Evolutionary conservation across 202 grass and related monocot species (phyloP).

Genomic region (Elaeis oleifera): DNA sequence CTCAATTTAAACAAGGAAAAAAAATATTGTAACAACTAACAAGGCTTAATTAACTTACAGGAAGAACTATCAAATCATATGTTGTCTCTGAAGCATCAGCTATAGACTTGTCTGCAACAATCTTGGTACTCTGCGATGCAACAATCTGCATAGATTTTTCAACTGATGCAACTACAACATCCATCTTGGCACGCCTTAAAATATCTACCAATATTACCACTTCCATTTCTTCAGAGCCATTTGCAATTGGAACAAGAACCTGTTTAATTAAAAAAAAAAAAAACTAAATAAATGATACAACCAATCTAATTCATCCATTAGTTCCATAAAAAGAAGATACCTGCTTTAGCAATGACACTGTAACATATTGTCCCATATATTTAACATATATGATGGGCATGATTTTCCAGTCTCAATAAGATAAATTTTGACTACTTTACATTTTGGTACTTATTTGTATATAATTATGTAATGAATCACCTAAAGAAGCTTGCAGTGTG

Average conservation of each 20-base stretch:
- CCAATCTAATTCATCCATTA: constrained; percentile 7
- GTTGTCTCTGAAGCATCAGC: constrained; percentile 40
- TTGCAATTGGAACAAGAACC: constrained; percentile 87
- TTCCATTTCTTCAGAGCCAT: constrained; percentile 92
- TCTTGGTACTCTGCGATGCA: constrained; percentile 57
- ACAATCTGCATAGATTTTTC: constrained; percentile 52
- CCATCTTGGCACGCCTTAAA: constrained; percentile 73
- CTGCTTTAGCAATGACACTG: neutral
- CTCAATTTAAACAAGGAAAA: too few species aligned
- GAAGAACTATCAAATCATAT: constrained; percentile 93
- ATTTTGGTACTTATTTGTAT: neutral
- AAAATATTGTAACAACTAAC: too few species aligned
- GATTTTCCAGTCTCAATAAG: neutral
- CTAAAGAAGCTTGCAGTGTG: too few species aligned
- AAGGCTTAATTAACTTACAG: constrained; percentile 37
- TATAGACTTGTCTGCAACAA: constrained; percentile 69
- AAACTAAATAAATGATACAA: constrained; percentile 25
- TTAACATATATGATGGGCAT: neutral
- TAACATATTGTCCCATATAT: neutral
- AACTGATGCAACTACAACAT: constrained; percentile 78
- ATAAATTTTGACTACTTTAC: neutral
- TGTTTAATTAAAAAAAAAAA: constrained; percentile 22
- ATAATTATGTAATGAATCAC: neutral
- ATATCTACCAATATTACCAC: constrained; percentile 67
- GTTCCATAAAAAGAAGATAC: constrained; percentile 6